phyloP scores from a whole-genome alignment of 208 protist species.

The Leishmania arabica region DNA sequence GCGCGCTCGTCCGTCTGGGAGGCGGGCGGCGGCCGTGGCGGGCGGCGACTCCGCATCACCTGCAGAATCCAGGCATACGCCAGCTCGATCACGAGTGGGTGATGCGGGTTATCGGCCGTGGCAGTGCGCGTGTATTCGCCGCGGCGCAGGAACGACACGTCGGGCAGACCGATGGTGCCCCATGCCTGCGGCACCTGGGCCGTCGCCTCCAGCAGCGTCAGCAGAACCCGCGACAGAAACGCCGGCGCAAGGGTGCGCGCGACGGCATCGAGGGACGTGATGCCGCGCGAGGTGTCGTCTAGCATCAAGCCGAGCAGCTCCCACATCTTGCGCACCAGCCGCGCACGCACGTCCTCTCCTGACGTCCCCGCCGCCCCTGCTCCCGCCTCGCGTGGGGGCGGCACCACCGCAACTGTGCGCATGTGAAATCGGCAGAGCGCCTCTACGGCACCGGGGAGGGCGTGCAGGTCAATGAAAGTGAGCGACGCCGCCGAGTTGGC shows the following conservation, averaged over 20 bases:
- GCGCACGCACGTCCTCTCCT: background rate
- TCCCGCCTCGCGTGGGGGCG: background rate
- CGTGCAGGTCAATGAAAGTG: slow-evolving; percentile 49
- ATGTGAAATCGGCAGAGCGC: slow-evolving; percentile 26
- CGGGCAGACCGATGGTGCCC: background rate
- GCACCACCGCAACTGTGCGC: slow-evolving; percentile 1
- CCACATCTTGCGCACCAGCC: slow-evolving; percentile 21
- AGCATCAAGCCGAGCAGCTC: slow-evolving; percentile 38
- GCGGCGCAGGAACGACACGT: background rate
- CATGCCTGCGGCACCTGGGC: slow-evolving; percentile 4
- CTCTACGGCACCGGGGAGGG: slow-evolving; percentile 38
- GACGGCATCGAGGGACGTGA: slow-evolving; percentile 34
- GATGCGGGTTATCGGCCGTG: background rate
- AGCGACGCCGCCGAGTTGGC: slow-evolving; percentile 16
- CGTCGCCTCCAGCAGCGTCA: slow-evolving; percentile 18
- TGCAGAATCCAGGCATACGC: slow-evolving; percentile 62
- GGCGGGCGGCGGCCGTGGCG: slow-evolving; percentile 15
- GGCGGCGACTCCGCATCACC: slow-evolving; percentile 15
- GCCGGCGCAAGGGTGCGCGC: slow-evolving; percentile 9
- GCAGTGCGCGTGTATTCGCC: background rate
- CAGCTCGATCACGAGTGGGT: slow-evolving; percentile 59
- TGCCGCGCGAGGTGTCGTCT: slow-evolving; percentile 38
- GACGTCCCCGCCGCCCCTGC: background rate
- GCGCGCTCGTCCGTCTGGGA: background rate
- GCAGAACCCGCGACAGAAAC: slow-evolving; percentile 37